Percentiles rank a stretch among this genome's conserved stretches.
phyloP scores from a whole-genome alignment of 164 flowering plant species.

The Chloranthus sessilifolius region DNA sequence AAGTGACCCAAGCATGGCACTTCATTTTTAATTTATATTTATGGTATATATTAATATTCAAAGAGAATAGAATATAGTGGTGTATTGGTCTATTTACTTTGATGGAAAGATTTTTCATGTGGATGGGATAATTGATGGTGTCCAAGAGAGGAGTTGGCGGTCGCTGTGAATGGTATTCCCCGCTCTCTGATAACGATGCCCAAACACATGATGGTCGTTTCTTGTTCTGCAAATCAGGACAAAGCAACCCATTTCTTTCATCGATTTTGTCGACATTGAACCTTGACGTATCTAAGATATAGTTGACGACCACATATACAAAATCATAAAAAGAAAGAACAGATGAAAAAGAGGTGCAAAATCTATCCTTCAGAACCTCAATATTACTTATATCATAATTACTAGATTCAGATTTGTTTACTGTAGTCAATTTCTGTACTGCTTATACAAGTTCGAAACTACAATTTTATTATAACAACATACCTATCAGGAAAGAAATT shows the following conservation, averaged over 20 bases:
- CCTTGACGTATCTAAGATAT: neutral
- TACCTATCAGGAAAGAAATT: neutral
- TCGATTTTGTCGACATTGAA: neutral
- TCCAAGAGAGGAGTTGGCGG: constrained; percentile 96
- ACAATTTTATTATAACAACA: neutral
- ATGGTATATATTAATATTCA: too few species aligned
- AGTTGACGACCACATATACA: neutral
- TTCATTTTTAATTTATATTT: too few species aligned
- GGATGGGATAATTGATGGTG: constrained; percentile 93
- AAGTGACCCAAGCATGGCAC: too few species aligned
- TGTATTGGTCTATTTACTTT: too few species aligned
- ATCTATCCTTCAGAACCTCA: neutral
- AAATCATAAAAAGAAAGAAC: neutral
- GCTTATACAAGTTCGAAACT: neutral
- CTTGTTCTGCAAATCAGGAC: constrained; percentile 40
- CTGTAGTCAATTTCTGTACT: neutral
- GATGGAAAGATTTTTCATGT: constrained; percentile 90
- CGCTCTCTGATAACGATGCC: constrained; percentile 72
- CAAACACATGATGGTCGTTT: constrained; percentile 45
- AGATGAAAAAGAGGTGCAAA: neutral
- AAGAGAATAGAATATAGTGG: too few species aligned
- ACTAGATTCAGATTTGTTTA: neutral
- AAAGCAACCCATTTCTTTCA: constrained; percentile 26
- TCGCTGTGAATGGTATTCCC: constrained; percentile 69
- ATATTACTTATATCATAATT: neutral